Base-by-base conservation (phyloP, 805 yeast genomes). In the Kuraishia hungarica region DNA sequence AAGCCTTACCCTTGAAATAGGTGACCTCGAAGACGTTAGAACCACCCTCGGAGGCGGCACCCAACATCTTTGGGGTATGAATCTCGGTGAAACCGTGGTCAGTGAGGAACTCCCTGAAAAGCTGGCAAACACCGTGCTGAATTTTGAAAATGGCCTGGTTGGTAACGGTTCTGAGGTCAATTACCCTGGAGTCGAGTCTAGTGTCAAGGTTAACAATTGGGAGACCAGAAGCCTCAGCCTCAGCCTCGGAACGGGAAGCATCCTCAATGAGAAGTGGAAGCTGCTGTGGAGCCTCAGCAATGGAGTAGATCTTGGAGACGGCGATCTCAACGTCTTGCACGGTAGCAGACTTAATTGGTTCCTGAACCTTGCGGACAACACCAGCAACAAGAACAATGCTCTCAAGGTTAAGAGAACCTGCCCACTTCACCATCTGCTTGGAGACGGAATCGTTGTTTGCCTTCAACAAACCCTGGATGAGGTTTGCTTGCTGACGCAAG, bases 31-130 rank as follows among this genome's bases (percentile, higher is more conserved):
- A 94, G 51, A 94, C 98, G 71, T 90, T 93, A 57, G 98, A 83
- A 62, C 99, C 99, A 73, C 98, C 97, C 78, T 94, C 99, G 58
- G 96, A 87, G 48, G 99, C 88, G 48, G 98, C 90, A 63, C 96
- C 97, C 66, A 93, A 81, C 63, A 94, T 77, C 76, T 94, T 94
- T 59, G 99, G 99, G 13, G 97, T 87, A 75, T 94, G 99, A 63
- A 91, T 85, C 77, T 96, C 99, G 43, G 86, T 82, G 75, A 94
- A 94, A 26, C 81, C 81, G 62, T 76, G 81, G 52, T 71, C 72
- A 58, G 73, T 68, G 65, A 94, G 78, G 69, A 87, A 94, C 76
- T 94, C 98, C 70, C 96, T 84, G 81, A 94, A 94, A 66, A 96
- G 76, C 47, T 78, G 77, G 68, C 93, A 82, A 56, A 94, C 96